Evolutionary conservation across 192 early-diverging fungal species (phyloP).

Genomic region (Coemansia sp.): DNA sequence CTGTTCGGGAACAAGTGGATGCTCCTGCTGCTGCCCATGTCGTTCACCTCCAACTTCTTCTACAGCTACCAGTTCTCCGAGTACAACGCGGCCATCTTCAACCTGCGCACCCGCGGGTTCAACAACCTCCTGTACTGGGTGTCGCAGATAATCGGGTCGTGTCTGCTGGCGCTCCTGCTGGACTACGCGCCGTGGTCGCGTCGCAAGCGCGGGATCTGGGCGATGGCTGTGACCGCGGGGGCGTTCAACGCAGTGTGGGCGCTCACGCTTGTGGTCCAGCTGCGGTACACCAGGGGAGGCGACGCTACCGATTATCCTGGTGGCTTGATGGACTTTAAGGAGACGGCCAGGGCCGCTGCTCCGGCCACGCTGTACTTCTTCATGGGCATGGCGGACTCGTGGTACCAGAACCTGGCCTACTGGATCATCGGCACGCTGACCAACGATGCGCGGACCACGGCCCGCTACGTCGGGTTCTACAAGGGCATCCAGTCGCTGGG

Average conservation of each 20-base stretch:
- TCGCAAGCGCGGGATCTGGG: conserved; percentile 61
- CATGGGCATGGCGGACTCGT: conserved; percentile 76
- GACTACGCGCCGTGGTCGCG: conserved; percentile 61
- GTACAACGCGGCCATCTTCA: conserved; percentile 65
- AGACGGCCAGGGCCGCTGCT: conserved; percentile 55
- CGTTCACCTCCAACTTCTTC: conserved; percentile 75
- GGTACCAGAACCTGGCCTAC: conserved; percentile 77
- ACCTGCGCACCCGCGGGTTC: conserved; percentile 66
- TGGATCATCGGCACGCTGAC: conserved; percentile 85
- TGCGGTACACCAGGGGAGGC: conserved; percentile 48
- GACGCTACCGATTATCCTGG: conserved; percentile 29
- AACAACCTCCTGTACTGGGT: conserved; percentile 81
- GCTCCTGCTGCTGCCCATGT: conserved; percentile 71
- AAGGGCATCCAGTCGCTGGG: conserved; percentile 79
- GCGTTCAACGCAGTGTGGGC: conserved; percentile 61
- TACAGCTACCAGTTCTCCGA: conserved; percentile 72
- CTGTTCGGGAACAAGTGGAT: conserved; percentile 70
- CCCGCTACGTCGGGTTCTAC: conserved; percentile 78
- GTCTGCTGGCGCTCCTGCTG: conserved; percentile 63
- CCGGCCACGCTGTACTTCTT: conserved; percentile 67
- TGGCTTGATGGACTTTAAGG: conserved; percentile 38
- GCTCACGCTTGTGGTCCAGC: conserved; percentile 61
- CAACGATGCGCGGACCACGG: conserved; percentile 69
- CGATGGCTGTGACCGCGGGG: conserved; percentile 41
- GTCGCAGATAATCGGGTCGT: conserved; percentile 71